Evolutionary conservation across 495 filamentous ascomycete genomes (phyloP).

Genomic region (Elaphomyces granulatus): DNA sequence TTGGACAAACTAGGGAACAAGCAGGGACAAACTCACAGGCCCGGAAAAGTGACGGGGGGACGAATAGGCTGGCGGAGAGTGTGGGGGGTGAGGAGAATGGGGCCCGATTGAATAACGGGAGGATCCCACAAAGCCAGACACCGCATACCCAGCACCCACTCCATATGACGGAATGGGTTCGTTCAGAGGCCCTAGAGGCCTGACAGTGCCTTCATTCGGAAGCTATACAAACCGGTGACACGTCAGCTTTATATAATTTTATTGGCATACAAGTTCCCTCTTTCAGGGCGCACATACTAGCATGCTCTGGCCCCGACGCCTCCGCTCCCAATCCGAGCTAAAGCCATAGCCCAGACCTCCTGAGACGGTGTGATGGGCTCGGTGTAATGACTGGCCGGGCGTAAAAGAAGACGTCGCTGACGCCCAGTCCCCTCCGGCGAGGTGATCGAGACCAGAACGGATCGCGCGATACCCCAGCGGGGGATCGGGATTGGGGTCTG

Average conservation of each 20-base stretch:
- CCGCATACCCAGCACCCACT: no score
- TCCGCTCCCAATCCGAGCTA: constrained; percentile 1
- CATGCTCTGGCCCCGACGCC: constrained; percentile 6
- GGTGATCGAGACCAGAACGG: constrained; percentile 15
- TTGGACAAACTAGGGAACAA: no score
- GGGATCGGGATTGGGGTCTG: constrained; percentile 72
- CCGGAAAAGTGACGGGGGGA: constrained; percentile 16
- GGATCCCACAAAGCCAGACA: no score
- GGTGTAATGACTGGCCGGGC: constrained; percentile 2
- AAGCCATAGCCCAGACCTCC: not conserved
- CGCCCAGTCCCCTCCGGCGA: constrained; percentile 1
- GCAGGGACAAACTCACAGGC: no score
- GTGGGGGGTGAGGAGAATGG: constrained; percentile 15
- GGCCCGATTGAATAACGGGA: constrained; percentile 8
- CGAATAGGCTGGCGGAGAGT: constrained; percentile 4
- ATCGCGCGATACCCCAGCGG: constrained; percentile 19
- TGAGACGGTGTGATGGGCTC: constrained; percentile 1
- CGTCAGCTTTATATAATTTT: no score
- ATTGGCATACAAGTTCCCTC: no score
- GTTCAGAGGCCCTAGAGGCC: no score
- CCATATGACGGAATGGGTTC: no score
- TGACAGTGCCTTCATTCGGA: no score
- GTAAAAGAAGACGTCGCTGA: constrained; percentile 2
- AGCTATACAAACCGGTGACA: no score
- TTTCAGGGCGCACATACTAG: no score